Base-by-base conservation (phyloP, 2,329 filamentous ascomycete species). In the Aspergillus sp. region DNA sequence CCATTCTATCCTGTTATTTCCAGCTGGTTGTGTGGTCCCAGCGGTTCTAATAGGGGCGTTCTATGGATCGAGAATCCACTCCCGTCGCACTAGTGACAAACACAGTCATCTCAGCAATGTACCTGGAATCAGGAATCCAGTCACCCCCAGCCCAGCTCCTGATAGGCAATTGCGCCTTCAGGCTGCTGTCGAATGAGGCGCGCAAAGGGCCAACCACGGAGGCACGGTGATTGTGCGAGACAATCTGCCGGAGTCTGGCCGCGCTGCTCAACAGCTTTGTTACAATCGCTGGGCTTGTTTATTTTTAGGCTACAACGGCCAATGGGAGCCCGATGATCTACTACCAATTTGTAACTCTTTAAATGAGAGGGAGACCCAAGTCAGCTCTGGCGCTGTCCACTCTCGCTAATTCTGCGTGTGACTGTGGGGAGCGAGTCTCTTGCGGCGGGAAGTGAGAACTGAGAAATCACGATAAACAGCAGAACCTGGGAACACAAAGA, bases 41-140 rank as follows among this genome's bases (percentile, higher is more conserved):
- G 19, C 21, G 33, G 52, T 45, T 58, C 47, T 54, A 56, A 52
- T 55, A 51, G 55, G 55, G 56, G 50, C 40, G 52, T 41, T 51
- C 44, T 59, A 49, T 55, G 45, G 35, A 57, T 53, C 52, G 48
- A 48, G 60, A 63, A 59, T 41, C 54, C 59, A 64, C 62, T 62
- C 55, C 62, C 63, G 64, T 64, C 64, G 60, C 64, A 66, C 64
- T 64, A 66, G 61, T 66, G 64, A 66, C 64, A 64, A 66, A 66
- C 64, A 66, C 54, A 62, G 58, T 63, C 59, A 59, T 58, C 57
- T 49, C 56, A 60, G 48, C 56, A 51, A 59, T 59, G 52, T 56
- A 55, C 52, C 25, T 21, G 23, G 8, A 35, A 33, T 37, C 43
- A 41, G 27, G 27, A 31, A 31, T 31, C 27, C 27, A 31, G 27